A percentile compares a stretch with the other conserved stretches of the same genome.
phyloP scores from a whole-genome alignment of 225 moss, liverwort and hornwort species.

The Physcomitrellopsis africana region DNA sequence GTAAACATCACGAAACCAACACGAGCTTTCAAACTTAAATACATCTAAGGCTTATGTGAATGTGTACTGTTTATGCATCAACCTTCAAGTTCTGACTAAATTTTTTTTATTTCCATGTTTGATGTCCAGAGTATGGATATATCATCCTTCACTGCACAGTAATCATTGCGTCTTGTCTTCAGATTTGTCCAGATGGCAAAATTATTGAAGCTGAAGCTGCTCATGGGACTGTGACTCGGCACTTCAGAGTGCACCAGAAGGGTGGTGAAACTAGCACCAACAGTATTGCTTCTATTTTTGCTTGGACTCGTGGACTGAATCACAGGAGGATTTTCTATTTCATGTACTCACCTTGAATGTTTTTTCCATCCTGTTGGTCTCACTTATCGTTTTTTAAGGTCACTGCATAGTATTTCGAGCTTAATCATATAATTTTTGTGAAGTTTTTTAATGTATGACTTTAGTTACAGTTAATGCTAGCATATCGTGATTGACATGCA shows the following conservation, averaged over 20 bases:
- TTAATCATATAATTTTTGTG: too few relatives aligned
- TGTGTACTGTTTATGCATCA: not conserved
- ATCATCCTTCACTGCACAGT: not conserved
- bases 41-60: not conserved
- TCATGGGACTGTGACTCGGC: slow-evolving; percentile 96
- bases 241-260: slow-evolving; percentile 89
- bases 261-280: slow-evolving; percentile 99
- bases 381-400: not conserved
- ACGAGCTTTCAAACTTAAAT: not conserved
- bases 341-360: not conserved
- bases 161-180: slow-evolving; percentile 1
- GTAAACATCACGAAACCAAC: not conserved
- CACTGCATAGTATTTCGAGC: too few relatives aligned
- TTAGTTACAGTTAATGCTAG: too few relatives aligned
- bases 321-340: slow-evolving; percentile 51
- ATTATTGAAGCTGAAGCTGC: slow-evolving; percentile 97
- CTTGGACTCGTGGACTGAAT: slow-evolving; percentile 87
- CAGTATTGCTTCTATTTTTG: slow-evolving; percentile 98
- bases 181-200: slow-evolving; percentile 91
- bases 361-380: not conserved
- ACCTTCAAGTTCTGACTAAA: not conserved
- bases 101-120: not conserved
- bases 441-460: too few relatives aligned
- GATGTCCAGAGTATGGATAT: not conserved
- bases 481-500: too few relatives aligned